phyloP scores from a whole-genome alignment of 495 filamentous ascomycete genomes.

The Aspergillus leporis region DNA sequence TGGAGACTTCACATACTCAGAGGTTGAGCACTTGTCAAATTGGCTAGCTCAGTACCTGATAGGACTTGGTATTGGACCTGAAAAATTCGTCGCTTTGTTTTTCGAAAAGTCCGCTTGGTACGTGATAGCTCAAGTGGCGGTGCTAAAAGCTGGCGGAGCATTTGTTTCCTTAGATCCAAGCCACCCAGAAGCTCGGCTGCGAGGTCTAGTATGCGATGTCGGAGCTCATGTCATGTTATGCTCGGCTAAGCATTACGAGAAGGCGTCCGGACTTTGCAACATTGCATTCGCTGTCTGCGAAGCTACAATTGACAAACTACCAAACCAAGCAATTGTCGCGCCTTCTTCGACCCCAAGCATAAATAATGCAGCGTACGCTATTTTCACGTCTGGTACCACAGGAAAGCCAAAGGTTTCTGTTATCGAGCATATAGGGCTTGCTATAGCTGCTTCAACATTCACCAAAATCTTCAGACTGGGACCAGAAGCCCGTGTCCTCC shows the following conservation, averaged over 20 bases:
- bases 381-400: slow-evolving; percentile 54
- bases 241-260: slow-evolving; percentile 32
- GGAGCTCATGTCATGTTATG: slow-evolving; percentile 41
- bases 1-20: slow-evolving; percentile 45
- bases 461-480: slow-evolving; percentile 45
- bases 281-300: slow-evolving; percentile 33
- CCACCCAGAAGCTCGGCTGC: slow-evolving; percentile 55
- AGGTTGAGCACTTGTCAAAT: slow-evolving; percentile 41
- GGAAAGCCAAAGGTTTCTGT: slow-evolving; percentile 53
- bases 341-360: slow-evolving; percentile 18
- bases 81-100: slow-evolving; percentile 51
- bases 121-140: slow-evolving; percentile 52
- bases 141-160: slow-evolving; percentile 60
- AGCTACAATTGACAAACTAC: slow-evolving; percentile 29
- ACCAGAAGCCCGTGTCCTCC: slow-evolving; percentile 57
- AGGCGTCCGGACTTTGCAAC: slow-evolving; percentile 32
- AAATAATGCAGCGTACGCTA: slow-evolving; percentile 44
- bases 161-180: slow-evolving; percentile 59
- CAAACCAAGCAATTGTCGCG: slow-evolving; percentile 21
- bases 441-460: slow-evolving; percentile 34
- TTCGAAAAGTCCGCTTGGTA: slow-evolving; percentile 61
- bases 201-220: slow-evolving; percentile 53
- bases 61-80: slow-evolving; percentile 43
- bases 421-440: slow-evolving; percentile 43
- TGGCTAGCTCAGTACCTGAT: slow-evolving; percentile 38